These are phyloP conservation scores for Mortierella polycephala DNA, from an alignment of 371 early-diverging fungal genomes.

Conservation along the genomic window DNA sequence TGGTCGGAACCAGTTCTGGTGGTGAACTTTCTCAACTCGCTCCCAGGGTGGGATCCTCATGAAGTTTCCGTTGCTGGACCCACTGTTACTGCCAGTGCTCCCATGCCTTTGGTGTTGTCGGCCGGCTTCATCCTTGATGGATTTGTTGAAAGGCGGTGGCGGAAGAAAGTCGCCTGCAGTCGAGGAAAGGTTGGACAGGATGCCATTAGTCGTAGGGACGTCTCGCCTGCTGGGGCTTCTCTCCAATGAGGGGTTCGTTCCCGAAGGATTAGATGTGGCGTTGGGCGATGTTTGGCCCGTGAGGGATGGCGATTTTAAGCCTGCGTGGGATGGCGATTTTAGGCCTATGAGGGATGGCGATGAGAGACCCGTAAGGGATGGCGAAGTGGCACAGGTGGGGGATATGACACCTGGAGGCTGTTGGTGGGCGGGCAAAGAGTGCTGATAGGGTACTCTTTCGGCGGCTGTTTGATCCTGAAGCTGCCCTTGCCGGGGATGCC, in stretches of 20 bases:
- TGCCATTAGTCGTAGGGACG: conserved; percentile 1
- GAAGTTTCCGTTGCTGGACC: conserved; percentile 3
- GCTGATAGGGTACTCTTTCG: conserved; percentile 50
- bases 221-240: conserved; percentile 30
- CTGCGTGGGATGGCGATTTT: too few species aligned
- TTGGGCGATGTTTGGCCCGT: neutral
- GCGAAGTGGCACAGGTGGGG: neutral
- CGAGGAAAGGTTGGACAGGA: too few species aligned
- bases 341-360: neutral
- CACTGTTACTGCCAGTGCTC: conserved; percentile 28
- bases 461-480: neutral
- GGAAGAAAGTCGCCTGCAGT: conserved; percentile 15
- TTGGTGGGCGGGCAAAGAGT: conserved; percentile 47
- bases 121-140: conserved; percentile 12
- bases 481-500: conserved; percentile 3
- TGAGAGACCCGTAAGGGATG: conserved; percentile 8
- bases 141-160: conserved; percentile 20
- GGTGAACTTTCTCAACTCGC: conserved; percentile 40
- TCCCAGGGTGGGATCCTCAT: conserved; percentile 41
- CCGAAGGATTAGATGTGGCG: neutral
- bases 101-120: conserved; percentile 22
- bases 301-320: too few species aligned
- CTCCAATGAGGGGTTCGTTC: conserved; percentile 11
- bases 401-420: conserved; percentile 44
- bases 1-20: conserved; percentile 53